Base-by-base conservation (phyloP, 805 yeast genomes). In the Candida saitoana region DNA sequence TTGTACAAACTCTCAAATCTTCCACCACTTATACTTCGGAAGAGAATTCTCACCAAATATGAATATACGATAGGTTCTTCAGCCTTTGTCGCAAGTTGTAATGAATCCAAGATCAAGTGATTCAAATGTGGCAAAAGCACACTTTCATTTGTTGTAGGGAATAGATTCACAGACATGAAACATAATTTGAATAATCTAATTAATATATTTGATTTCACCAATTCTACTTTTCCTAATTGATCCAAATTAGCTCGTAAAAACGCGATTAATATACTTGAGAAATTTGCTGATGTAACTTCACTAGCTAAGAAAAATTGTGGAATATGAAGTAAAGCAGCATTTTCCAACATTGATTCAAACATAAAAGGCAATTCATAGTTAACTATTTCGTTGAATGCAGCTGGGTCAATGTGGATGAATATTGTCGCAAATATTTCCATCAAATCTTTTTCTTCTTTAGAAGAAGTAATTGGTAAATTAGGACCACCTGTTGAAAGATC, bases 21-120 rank as follows among this genome's bases (percentile, higher is more conserved):
- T 5, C 99, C 99, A 39, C 99, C 98, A 25, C 97, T 96, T 36
- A 93, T 90, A 54, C 95, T 86, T 61, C 98, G 74, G 70, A 93
- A 93, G 38, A 93, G 67, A 0, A 96, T 87, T 53, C 98, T 72
- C 17, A 93, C 84, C 51, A 93, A 70, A 52, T 89, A 86, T 48
- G 91, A 90, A 59, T 89, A 93, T 2, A 88, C 87, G 18, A 87
- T 73, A 4, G 99, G 98, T 56, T 91, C 96, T 49, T 86, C 84
- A 0, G 97, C 87, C 5, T 82, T 80, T 1, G 96, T 84, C 0
- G 96, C 81, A 41, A 79, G 73, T 44, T 82, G 80, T 57, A 93
- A 69, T 0, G 95, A 86, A 43, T 85, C 82, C 48, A 93, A 67
- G 25, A 93, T 89, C 52, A 95, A 69, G 45, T 84, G 81, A 56